Evolutionary conservation across 2,329 filamentous ascomycete genomes (phyloP).

Genomic region (Achaetomium macrosporum): DNA sequence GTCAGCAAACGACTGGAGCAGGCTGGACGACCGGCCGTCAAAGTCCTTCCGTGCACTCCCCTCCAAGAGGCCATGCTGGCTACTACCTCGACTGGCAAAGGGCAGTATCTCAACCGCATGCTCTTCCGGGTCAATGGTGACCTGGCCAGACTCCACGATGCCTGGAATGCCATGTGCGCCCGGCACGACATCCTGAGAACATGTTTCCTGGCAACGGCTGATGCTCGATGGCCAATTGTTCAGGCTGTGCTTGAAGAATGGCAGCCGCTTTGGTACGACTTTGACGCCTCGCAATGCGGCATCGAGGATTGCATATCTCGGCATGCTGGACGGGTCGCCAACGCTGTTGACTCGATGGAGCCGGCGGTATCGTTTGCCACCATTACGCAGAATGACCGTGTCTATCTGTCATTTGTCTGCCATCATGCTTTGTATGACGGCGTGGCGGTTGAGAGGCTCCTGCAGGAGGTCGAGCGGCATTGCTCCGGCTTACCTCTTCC

Average conservation of each 20-base stretch:
- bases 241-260: slow-evolving; percentile 61
- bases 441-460: slow-evolving; percentile 63
- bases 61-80: slow-evolving; percentile 85
- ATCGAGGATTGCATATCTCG: slow-evolving; percentile 34
- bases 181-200: slow-evolving; percentile 76
- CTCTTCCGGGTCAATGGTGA: slow-evolving; percentile 54
- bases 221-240: slow-evolving; percentile 56
- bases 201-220: slow-evolving; percentile 62
- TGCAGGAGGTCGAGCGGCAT: slow-evolving; percentile 62
- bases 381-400: slow-evolving; percentile 29
- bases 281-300: slow-evolving; percentile 26
- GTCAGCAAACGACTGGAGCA: slow-evolving; percentile 31
- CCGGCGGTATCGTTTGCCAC: slow-evolving; percentile 43
- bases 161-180: slow-evolving; percentile 57
- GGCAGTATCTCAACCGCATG: slow-evolving; percentile 67
- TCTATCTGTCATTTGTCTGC: slow-evolving; percentile 45
- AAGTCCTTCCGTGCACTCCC: slow-evolving; percentile 74
- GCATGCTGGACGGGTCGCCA: slow-evolving; percentile 36
- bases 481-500: slow-evolving; percentile 45
- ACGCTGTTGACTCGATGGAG: slow-evolving; percentile 38
- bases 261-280: slow-evolving; percentile 35
- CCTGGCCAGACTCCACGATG: slow-evolving; percentile 43
- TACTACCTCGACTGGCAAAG: slow-evolving; percentile 42
- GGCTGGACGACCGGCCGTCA: slow-evolving; percentile 37
- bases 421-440: slow-evolving; percentile 89